phyloP scores from a whole-genome alignment of 768 basidiomycete genomes.

The Botryobasidium botryosum region DNA sequence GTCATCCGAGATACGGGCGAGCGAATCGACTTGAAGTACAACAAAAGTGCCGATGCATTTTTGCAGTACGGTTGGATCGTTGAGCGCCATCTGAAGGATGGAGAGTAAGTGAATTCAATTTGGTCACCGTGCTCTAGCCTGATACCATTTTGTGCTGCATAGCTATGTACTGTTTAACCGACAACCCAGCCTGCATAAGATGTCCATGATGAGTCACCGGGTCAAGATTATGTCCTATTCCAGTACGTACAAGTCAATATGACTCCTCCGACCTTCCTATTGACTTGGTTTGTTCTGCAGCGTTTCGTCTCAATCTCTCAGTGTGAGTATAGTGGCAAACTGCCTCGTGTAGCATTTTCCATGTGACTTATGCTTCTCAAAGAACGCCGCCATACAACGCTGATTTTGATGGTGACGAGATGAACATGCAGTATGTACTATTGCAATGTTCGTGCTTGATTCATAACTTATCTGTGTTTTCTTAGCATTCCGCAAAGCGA shows the following conservation, averaged over 20 bases:
- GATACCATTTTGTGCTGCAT: slow-evolving; percentile 4
- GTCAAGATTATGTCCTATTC: slow-evolving; percentile 97
- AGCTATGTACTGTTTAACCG: slow-evolving; percentile 94
- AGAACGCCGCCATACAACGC: slow-evolving; percentile 97
- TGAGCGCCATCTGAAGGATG: slow-evolving; percentile 92
- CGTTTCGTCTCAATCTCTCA: slow-evolving; percentile 94
- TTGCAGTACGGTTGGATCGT: slow-evolving; percentile 98
- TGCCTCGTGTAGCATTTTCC: too few species aligned
- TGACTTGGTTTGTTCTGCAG: slow-evolving; percentile 25
- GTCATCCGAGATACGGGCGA: slow-evolving; percentile 96
- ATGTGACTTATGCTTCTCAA: not conserved
- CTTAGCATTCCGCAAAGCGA: slow-evolving; percentile 92
- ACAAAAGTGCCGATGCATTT: slow-evolving; percentile 88
- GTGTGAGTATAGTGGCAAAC: slow-evolving; percentile 65
- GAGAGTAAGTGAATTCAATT: slow-evolving; percentile 57
- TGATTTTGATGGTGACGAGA: slow-evolving; percentile 99
- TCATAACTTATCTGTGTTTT: not conserved
- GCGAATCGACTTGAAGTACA: slow-evolving; percentile 90
- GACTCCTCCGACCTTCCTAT: slow-evolving; percentile 8
- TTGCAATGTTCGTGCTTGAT: not conserved
- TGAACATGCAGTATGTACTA: slow-evolving; percentile 96
- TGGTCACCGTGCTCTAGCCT: slow-evolving; percentile 1
- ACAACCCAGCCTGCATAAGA: slow-evolving; percentile 95
- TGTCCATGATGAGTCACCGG: slow-evolving; percentile 99
- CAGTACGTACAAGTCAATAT: slow-evolving; percentile 36